A percentile compares a stretch with the other conserved stretches of the same genome.
Conservation (phyloP, 176 grass and related monocot genomes). For the Zoysia japonica region DNA sequence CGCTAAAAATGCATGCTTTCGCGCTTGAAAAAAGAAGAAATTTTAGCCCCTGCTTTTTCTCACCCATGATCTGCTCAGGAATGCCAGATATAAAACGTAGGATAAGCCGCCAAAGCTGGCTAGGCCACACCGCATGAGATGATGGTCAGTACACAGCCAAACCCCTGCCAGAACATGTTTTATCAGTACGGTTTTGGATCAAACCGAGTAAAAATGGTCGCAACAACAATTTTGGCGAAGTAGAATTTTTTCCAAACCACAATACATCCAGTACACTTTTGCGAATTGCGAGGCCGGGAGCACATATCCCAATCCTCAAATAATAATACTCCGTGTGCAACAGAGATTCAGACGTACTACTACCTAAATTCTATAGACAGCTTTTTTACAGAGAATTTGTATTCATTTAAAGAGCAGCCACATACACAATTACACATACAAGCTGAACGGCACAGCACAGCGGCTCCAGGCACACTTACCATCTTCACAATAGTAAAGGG, state of each 20-base stretch:
- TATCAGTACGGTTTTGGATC: background rate
- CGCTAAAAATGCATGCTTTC: too few species aligned
- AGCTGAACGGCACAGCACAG: background rate
- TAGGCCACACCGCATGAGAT: too few species aligned
- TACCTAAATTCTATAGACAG: conserved; percentile 26
- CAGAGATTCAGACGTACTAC: background rate
- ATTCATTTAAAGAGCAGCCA: conserved; percentile 1
- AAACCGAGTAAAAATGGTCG: background rate
- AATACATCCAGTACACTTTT: background rate
- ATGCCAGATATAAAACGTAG: too few species aligned
- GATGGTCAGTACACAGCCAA: background rate
- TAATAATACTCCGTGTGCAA: background rate
- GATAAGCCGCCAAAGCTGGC: too few species aligned
- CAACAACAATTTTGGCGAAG: background rate
- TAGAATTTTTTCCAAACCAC: background rate
- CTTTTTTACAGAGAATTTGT: conserved; percentile 29
- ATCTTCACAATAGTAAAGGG: background rate
- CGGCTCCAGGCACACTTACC: background rate
- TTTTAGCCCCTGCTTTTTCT: too few species aligned
- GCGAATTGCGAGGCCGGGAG: background rate
- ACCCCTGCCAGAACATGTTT: background rate
- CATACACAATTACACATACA: conserved; percentile 12
- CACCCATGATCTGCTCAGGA: too few species aligned
- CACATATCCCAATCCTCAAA: background rate
- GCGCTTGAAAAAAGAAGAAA: too few species aligned